These are phyloP conservation scores for Trametes punicea DNA, from an alignment of 768 basidiomycete genomes.

Conservation along the genomic window DNA sequence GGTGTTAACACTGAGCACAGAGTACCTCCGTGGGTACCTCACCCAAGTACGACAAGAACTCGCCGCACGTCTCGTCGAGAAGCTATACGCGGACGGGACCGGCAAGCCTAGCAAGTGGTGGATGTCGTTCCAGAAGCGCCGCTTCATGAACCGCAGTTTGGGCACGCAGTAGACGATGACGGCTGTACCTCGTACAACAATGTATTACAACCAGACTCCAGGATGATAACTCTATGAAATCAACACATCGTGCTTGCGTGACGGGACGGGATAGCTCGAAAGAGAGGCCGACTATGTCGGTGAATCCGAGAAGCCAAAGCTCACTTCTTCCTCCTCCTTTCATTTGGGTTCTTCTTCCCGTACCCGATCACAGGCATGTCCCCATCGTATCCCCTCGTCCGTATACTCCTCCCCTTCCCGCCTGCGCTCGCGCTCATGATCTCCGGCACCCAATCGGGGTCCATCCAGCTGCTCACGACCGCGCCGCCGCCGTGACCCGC, in stretches of 20 bases:
- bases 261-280: background rate
- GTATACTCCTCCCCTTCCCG: conserved; percentile 64
- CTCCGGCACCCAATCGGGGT: conserved; percentile 92
- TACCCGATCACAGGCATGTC: conserved; percentile 83
- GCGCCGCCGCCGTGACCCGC: conserved; percentile 49
- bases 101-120: conserved; percentile 99
- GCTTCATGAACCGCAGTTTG: conserved; percentile 91
- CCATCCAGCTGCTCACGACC: conserved; percentile 80
- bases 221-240: conserved; percentile 18
- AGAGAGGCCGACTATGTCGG: no score
- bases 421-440: conserved; percentile 64
- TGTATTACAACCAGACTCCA: conserved; percentile 22
- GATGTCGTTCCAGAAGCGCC: conserved; percentile 99
- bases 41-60: conserved; percentile 92
- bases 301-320: background rate
- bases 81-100: conserved; percentile 88
- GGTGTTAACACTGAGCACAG: conserved; percentile 36
- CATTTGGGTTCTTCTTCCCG: conserved; percentile 90
- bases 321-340: conserved; percentile 57
- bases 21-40: conserved; percentile 87
- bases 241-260: background rate
- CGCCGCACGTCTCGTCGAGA: conserved; percentile 79
- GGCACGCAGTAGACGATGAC: conserved; percentile 45
- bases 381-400: conserved; percentile 50
- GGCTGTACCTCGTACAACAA: conserved; percentile 24